Evolutionary conservation across 305 asterid species (phyloP).

Genomic region (Fraxinus ornus): DNA sequence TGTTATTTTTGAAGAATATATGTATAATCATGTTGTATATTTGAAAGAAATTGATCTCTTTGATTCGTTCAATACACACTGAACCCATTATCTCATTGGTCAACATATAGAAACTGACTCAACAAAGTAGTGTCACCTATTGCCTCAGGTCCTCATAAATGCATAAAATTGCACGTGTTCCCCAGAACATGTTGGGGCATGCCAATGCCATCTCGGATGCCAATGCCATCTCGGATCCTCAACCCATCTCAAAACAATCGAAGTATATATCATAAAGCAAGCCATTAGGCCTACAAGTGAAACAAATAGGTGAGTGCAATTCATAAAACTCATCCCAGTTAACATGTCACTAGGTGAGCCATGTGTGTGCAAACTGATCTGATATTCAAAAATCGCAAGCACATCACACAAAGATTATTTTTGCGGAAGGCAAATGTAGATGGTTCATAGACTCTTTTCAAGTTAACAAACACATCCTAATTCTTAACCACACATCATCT

Average conservation of each 20-base stretch:
- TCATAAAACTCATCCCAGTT: not conserved
- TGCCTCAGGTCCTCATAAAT: not conserved
- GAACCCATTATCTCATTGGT: too few species aligned
- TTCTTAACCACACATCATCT: not conserved
- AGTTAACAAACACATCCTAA: not conserved
- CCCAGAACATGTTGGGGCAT: not conserved
- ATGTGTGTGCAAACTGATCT: not conserved
- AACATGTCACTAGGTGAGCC: not conserved
- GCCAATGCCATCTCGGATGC: too few species aligned
- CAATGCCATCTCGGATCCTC: not conserved
- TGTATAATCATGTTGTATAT: too few species aligned
- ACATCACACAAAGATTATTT: not conserved
- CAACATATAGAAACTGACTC: not conserved
- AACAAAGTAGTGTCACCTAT: not conserved
- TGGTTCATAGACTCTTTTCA: not conserved
- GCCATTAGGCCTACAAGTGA: not conserved
- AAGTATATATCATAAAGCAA: not conserved
- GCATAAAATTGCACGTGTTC: not conserved
- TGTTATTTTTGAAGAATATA: too few species aligned
- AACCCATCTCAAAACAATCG: not conserved
- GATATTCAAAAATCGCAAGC: not conserved
- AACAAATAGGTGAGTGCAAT: not conserved
- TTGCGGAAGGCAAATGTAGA: not conserved
- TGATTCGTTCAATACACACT: too few species aligned
- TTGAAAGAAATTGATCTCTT: too few species aligned